phyloP scores from a whole-genome alignment of 768 basidiomycete genomes.

The Boletellus ananas region DNA sequence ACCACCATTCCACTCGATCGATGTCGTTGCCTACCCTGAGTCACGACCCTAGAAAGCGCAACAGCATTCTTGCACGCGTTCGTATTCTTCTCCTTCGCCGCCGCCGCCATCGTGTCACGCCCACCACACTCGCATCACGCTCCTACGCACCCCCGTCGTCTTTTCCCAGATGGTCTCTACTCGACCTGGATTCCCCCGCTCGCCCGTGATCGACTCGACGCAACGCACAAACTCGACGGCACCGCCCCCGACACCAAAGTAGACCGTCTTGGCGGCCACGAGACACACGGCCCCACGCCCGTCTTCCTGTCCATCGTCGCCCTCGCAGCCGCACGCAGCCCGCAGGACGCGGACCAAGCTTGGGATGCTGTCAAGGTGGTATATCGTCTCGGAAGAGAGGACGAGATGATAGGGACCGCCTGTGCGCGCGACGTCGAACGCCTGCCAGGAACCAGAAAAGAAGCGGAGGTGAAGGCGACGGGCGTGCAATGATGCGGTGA shows the following conservation, averaged over 20 bases:
- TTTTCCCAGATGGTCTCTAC: constrained; percentile 64
- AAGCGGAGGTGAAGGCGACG: constrained; percentile 64
- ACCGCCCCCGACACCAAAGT: constrained; percentile 95
- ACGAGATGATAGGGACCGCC: constrained; percentile 61
- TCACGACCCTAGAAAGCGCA: too few species aligned
- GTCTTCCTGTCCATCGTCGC: neutral
- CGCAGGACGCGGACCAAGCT: constrained; percentile 55
- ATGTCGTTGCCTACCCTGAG: too few species aligned
- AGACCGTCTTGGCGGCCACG: constrained; percentile 87
- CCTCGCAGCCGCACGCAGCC: constrained; percentile 27
- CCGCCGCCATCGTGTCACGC: neutral
- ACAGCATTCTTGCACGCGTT: too few species aligned
- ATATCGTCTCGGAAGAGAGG: constrained; percentile 92
- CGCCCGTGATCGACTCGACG: constrained; percentile 29
- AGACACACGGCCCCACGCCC: constrained; percentile 47
- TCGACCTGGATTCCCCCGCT: constrained; percentile 28
- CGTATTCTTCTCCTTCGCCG: too few species aligned
- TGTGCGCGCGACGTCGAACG: constrained; percentile 37
- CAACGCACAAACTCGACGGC: constrained; percentile 65
- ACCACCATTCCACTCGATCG: too few species aligned
- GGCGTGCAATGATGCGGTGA: constrained; percentile 52
- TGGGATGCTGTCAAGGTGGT: constrained; percentile 60
- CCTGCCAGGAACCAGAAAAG: constrained; percentile 79
- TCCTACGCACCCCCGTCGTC: constrained; percentile 66
- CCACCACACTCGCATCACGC: constrained; percentile 65